These are phyloP conservation scores for Misopates orontium DNA, from an alignment of 257 asterid genomes.

Conservation along the genomic window DNA sequence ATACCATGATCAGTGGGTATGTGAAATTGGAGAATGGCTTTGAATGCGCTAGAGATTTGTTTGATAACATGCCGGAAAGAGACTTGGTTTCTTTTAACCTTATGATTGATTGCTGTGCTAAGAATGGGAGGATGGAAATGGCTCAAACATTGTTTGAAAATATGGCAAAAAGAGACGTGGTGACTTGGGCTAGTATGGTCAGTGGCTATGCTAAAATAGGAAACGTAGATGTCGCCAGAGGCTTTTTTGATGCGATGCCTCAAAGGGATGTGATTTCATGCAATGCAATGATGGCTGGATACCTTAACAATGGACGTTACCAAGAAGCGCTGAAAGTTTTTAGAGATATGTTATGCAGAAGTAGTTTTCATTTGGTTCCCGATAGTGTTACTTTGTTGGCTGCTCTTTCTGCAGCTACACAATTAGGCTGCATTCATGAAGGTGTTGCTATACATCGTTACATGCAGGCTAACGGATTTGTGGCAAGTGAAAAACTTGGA, in stretches of 20 bases:
- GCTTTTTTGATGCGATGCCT: slow-evolving; percentile 69
- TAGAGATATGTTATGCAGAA: slow-evolving; percentile 48
- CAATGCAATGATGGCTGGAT: slow-evolving; percentile 90
- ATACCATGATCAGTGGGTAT: slow-evolving; percentile 69
- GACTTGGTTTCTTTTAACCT: slow-evolving; percentile 90
- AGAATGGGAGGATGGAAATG: slow-evolving; percentile 53
- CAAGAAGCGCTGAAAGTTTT: slow-evolving; percentile 66
- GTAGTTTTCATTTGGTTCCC: slow-evolving; percentile 43
- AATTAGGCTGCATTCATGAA: slow-evolving; percentile 56
- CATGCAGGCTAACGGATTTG: slow-evolving; percentile 46
- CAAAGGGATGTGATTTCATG: slow-evolving; percentile 79
- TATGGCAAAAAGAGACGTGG: slow-evolving; percentile 66
- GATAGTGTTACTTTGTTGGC: slow-evolving; percentile 58
- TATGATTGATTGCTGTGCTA: slow-evolving; percentile 68
- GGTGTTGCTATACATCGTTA: slow-evolving; percentile 58
- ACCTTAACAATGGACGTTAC: slow-evolving; percentile 51
- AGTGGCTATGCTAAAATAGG: slow-evolving; percentile 68
- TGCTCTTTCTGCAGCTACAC: slow-evolving; percentile 75
- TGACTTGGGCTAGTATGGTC: slow-evolving; percentile 84
- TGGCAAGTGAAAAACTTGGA: slow-evolving; percentile 56
- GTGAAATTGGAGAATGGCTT: slow-evolving; percentile 48
- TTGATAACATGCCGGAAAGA: slow-evolving; percentile 58
- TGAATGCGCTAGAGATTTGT: slow-evolving; percentile 49
- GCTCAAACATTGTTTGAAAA: slow-evolving; percentile 57
- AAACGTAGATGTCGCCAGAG: slow-evolving; percentile 54